A percentile compares a stretch with the other conserved stretches of the same genome.
Conservation (phyloP, 2,329 filamentous ascomycete species). For the Aspergillus fischeri region DNA sequence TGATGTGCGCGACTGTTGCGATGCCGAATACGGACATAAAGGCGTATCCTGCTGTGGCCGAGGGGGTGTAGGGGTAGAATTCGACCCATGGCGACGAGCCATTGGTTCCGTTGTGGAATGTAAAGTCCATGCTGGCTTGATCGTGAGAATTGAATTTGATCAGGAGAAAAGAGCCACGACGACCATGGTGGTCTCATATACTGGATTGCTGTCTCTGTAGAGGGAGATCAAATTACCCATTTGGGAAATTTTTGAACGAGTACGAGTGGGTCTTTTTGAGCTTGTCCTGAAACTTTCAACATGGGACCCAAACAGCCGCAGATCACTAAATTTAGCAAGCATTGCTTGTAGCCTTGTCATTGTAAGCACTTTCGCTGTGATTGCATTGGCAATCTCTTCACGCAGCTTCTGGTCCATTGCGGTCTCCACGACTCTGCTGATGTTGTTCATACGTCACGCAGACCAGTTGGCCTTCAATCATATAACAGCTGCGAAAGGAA, state of each 20-base stretch:
- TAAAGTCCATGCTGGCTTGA: conserved; percentile 26
- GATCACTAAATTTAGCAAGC: not conserved
- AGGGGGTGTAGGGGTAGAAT: conserved; percentile 36
- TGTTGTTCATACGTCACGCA: not conserved
- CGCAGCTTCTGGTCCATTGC: not conserved
- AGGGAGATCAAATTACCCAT: conserved; percentile 9
- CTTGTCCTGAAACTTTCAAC: not conserved
- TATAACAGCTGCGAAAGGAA: not conserved
- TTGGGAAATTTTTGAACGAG: conserved; percentile 26
- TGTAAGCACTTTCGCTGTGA: not conserved
- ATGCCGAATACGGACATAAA: conserved; percentile 35
- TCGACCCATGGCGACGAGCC: conserved; percentile 30
- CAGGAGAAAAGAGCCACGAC: not conserved
- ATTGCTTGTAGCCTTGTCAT: not conserved
- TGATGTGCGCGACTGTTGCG: conserved; percentile 25
- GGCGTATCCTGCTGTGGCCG: conserved; percentile 30
- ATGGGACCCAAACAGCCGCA: not conserved
- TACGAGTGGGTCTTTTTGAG: conserved; percentile 17
- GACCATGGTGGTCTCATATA: not conserved
- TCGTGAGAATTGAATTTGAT: not conserved
- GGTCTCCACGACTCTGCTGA: not conserved
- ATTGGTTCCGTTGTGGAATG: conserved; percentile 27
- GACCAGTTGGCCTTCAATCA: not conserved
- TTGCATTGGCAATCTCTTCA: not conserved
- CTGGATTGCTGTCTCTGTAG: not conserved